Percentiles rank a stretch among this genome's conserved stretches.
phyloP scores from a whole-genome alignment of 306 rosid genomes.

The Dalbergia cultrata region DNA sequence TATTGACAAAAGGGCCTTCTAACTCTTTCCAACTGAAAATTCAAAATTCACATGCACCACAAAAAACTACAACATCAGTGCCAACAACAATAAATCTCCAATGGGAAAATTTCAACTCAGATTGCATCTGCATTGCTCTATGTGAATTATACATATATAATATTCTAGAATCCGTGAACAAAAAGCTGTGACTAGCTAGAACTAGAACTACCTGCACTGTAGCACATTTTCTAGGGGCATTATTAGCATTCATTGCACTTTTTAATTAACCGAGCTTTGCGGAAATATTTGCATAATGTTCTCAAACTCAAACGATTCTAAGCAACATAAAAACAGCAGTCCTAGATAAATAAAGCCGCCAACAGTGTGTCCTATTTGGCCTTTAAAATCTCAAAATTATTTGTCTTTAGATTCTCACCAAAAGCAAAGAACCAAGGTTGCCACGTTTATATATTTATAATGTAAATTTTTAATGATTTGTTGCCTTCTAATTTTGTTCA shows the following conservation, averaged over 20 bases:
- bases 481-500: conserved; percentile 2
- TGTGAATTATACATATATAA: background rate
- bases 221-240: background rate
- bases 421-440: conserved; percentile 7
- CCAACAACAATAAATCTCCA: conserved; percentile 37
- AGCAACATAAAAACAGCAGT: background rate
- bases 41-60: conserved; percentile 70
- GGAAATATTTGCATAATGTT: background rate
- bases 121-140: conserved; percentile 36
- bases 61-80: conserved; percentile 44
- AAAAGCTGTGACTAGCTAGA: conserved; percentile 35
- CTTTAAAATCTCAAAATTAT: background rate
- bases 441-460: background rate
- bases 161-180: conserved; percentile 75
- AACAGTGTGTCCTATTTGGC: conserved; percentile 19
- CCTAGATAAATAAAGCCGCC: background rate
- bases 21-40: conserved; percentile 43
- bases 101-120: conserved; percentile 35
- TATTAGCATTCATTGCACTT: too few species aligned
- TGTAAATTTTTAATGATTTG: background rate
- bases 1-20: conserved; percentile 15
- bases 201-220: conserved; percentile 1
- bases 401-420: background rate
- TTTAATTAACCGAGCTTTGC: too few species aligned
- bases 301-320: background rate